Evolutionary conservation across 192 early-diverging fungal species (phyloP).

Genomic region (Phlyctochytrium bullatum): DNA sequence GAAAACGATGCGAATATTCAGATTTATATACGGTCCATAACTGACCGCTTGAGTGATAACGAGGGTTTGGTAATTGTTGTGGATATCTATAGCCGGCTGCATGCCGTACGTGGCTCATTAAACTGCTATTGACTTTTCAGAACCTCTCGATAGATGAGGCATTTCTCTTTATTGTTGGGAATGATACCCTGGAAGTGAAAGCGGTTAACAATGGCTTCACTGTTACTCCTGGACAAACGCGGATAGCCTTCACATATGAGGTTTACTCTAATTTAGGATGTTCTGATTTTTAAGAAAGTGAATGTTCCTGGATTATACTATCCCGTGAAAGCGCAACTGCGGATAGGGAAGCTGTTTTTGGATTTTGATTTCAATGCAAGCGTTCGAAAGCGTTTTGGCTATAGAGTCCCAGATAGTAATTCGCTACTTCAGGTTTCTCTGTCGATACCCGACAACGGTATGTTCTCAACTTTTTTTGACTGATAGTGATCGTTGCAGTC

Average conservation of each 20-base stretch:
- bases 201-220: too few relatives aligned
- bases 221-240: too few relatives aligned
- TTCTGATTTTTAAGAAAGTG: constrained; percentile 20
- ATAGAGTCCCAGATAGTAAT: constrained; percentile 26
- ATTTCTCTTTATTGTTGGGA: not conserved
- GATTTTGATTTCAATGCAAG: constrained; percentile 14
- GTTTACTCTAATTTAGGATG: too few relatives aligned
- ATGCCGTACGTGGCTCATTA: constrained; percentile 4
- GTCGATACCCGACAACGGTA: constrained; percentile 27
- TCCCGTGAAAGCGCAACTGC: constrained; percentile 49
- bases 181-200: not conserved
- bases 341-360: constrained; percentile 59
- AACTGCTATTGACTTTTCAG: constrained; percentile 12
- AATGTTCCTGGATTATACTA: constrained; percentile 61
- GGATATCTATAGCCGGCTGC: not conserved
- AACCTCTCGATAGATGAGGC: not conserved
- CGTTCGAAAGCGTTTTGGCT: constrained; percentile 43
- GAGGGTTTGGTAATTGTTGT: constrained; percentile 21
- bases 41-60: not conserved
- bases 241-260: too few relatives aligned
- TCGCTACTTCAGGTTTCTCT: constrained; percentile 17
- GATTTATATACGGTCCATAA: constrained; percentile 14
- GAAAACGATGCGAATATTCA: not conserved
- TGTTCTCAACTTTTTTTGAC: constrained; percentile 28
- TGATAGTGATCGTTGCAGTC: too few relatives aligned